phyloP scores from a whole-genome alignment of 352 stramenopile genomes.

The Globisporangium middletonii region DNA sequence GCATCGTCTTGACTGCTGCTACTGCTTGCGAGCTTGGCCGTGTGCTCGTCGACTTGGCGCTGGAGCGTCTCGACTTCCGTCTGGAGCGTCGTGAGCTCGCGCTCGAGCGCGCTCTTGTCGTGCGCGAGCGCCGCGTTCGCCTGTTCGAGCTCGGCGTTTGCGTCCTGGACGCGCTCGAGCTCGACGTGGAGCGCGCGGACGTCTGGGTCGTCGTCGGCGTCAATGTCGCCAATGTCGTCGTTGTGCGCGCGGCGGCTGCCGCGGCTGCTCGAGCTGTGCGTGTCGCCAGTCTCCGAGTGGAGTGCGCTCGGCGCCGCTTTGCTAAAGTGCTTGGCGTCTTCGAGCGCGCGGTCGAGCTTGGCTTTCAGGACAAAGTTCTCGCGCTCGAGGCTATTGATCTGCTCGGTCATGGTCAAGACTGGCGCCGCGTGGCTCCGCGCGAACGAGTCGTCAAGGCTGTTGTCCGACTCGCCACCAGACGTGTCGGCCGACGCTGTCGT shows the following conservation, averaged over 20 bases:
- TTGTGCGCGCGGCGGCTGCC: too few relatives aligned
- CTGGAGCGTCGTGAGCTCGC: slow-evolving; percentile 33
- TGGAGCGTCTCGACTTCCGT: slow-evolving; percentile 28
- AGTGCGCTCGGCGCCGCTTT: too few relatives aligned
- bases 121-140: slow-evolving; percentile 19
- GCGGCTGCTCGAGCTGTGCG: slow-evolving; percentile 35
- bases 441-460: slow-evolving; percentile 12
- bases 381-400: slow-evolving; percentile 64
- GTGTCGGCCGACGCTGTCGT: slow-evolving; percentile 44
- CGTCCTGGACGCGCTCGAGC: slow-evolving; percentile 32
- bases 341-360: slow-evolving; percentile 37
- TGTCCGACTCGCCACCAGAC: slow-evolving; percentile 18
- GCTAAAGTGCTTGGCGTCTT: slow-evolving; percentile 6
- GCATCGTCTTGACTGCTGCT: too few relatives aligned
- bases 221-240: neutral
- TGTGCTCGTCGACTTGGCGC: slow-evolving; percentile 17
- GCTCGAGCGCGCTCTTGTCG: slow-evolving; percentile 24
- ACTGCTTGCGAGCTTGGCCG: too few relatives aligned
- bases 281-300: slow-evolving; percentile 34
- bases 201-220: neutral
- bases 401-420: slow-evolving; percentile 61
- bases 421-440: slow-evolving; percentile 16
- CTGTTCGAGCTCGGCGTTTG: slow-evolving; percentile 14
- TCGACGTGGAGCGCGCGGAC: slow-evolving; percentile 18
- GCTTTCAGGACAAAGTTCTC: slow-evolving; percentile 68